These are phyloP conservation scores for Poa pratensis DNA, from an alignment of 176 grass and related monocot species.

Conservation along the genomic window DNA sequence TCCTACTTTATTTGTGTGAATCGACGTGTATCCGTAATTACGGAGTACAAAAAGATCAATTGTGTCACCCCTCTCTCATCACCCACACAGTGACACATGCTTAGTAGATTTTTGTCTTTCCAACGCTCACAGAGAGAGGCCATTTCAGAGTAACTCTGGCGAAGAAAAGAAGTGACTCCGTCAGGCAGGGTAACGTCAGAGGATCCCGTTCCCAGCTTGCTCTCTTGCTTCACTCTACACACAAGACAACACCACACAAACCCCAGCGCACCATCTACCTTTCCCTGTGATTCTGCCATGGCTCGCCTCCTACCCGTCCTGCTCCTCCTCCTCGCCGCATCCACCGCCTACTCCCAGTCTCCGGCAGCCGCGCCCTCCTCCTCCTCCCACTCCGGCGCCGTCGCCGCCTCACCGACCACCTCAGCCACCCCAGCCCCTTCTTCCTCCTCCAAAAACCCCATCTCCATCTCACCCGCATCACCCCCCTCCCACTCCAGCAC, in stretches of 20 bases:
- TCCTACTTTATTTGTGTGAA: not conserved
- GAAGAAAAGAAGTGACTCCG: slow-evolving; percentile 9
- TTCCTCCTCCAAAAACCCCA: slow-evolving; percentile 32
- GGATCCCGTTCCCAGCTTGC: too few relatives aligned
- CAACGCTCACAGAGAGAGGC: not conserved
- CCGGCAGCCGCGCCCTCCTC: slow-evolving; percentile 43
- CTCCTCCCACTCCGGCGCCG: slow-evolving; percentile 11
- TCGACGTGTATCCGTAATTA: too few relatives aligned
- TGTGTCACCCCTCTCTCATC: not conserved
- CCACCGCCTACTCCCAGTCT: slow-evolving; percentile 26
- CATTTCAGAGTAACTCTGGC: not conserved
- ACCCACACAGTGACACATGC: too few relatives aligned
- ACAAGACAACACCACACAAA: not conserved
- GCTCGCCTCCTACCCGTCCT: slow-evolving; percentile 23
- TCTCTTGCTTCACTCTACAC: not conserved
- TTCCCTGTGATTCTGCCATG: slow-evolving; percentile 14
- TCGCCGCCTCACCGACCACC: not conserved
- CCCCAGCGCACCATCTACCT: not conserved
- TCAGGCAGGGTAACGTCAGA: too few relatives aligned
- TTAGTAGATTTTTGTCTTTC: not conserved
- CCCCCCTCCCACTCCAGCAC: slow-evolving; percentile 36
- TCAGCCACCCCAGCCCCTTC: slow-evolving; percentile 23
- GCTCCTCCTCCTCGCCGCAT: slow-evolving; percentile 33
- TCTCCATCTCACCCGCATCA: slow-evolving; percentile 39
- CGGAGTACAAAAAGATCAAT: too few relatives aligned